Evolutionary conservation across 1,284 basidiomycete genomes (phyloP).

Genomic region (Pseudozyma hubeiensis): DNA sequence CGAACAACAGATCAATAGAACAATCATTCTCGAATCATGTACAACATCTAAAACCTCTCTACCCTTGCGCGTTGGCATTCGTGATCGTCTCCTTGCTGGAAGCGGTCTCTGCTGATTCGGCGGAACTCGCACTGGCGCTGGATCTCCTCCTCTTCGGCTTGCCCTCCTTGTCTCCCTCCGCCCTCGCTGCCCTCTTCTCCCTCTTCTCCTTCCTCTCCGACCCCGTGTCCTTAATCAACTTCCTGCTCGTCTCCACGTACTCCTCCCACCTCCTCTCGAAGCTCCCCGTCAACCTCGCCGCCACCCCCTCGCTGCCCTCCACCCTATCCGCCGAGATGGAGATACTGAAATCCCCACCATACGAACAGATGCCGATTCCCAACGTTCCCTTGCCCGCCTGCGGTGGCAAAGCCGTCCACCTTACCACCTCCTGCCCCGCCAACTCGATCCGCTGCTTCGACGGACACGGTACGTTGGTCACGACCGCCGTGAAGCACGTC

Average conservation of each 20-base stretch:
- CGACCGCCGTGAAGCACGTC: conserved; percentile 54
- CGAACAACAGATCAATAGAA: too few species aligned
- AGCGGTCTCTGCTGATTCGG: conserved; percentile 3
- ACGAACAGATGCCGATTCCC: conserved; percentile 66
- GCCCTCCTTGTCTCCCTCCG: neutral
- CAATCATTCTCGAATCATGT: neutral
- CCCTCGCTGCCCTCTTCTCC: conserved; percentile 4
- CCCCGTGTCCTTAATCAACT: conserved; percentile 28
- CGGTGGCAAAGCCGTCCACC: conserved; percentile 60
- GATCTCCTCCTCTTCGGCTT: conserved; percentile 9
- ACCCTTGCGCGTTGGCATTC: conserved; percentile 1
- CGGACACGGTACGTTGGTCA: conserved; percentile 67
- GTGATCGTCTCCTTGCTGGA: neutral
- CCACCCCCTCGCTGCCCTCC: conserved; percentile 49
- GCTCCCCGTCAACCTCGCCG: conserved; percentile 44
- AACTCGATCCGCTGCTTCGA: conserved; percentile 49
- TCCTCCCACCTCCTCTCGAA: conserved; percentile 51
- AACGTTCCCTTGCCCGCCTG: conserved; percentile 62
- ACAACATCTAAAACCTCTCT: neutral
- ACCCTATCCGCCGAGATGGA: conserved; percentile 63
- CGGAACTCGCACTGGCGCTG: conserved; percentile 6
- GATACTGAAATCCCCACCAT: conserved; percentile 53
- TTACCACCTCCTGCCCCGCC: conserved; percentile 47
- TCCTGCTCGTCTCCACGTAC: conserved; percentile 34
- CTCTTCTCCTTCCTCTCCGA: conserved; percentile 5